These are phyloP conservation scores for Azolla pinnata DNA, from an alignment of 75 land plant genomes.

Conservation along the genomic window DNA sequence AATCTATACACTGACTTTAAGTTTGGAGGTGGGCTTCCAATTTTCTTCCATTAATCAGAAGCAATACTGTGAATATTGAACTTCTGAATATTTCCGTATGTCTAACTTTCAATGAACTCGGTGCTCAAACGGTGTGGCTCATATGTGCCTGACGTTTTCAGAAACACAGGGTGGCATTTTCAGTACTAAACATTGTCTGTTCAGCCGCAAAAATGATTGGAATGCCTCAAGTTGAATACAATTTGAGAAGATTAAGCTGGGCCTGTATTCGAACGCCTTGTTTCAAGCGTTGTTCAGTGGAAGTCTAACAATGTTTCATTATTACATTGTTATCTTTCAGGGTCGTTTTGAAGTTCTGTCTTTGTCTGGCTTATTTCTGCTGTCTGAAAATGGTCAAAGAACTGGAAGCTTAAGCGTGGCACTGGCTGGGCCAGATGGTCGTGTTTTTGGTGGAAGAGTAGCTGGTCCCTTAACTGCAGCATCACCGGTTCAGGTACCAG, in stretches of 20 bases:
- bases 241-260: neutral
- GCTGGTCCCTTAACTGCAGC: conserved; percentile 83
- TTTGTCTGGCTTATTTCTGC: conserved; percentile 65
- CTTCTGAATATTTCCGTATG: too few relatives aligned
- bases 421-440: conserved; percentile 74
- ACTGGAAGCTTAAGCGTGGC: conserved; percentile 75
- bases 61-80: too few relatives aligned
- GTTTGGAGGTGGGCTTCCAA: too few relatives aligned
- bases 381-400: conserved; percentile 52
- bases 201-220: too few relatives aligned
- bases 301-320: neutral
- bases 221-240: neutral
- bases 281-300: neutral
- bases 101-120: too few relatives aligned
- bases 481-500: conserved; percentile 91
- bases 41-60: too few relatives aligned
- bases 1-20: too few relatives aligned
- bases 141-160: too few relatives aligned
- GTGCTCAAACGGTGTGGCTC: too few relatives aligned
- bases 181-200: too few relatives aligned
- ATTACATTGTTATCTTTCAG: conserved; percentile 27
- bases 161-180: too few relatives aligned
- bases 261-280: neutral
- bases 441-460: conserved; percentile 80
- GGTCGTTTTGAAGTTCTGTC: conserved; percentile 86